Evolutionary conservation across 2,329 filamentous ascomycete species (phyloP), one percentile per base, ranked within the genome.

Genomic region (Diaporthe citrichinensis): DNA sequence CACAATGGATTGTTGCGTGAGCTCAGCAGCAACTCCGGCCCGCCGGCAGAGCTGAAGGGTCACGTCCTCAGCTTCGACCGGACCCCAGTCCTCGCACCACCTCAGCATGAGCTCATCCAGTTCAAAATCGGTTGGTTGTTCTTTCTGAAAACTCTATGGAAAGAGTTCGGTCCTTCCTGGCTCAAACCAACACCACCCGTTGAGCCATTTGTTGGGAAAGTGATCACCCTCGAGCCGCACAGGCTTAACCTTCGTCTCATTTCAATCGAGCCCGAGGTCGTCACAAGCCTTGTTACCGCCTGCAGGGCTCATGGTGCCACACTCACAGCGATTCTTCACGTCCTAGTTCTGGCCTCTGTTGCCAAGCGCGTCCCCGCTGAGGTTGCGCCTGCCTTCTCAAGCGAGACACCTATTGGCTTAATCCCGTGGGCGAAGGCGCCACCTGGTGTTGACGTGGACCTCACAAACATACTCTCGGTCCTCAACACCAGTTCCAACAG

Each of bases 271-370:
- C 59, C 82, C 7, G 72, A 73, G 1, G 78, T 78, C 6, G 79
- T 86, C 0, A 36, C 77, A 1, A 75, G 65, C 1, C 78, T 90
- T 1, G 78, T 90, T 9, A 72, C 79, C 0, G 83, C 81, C 1
- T 87, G 87, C 74, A 83, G 88, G 23, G 78, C 79, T 17, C 84
- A 87, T 61, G 79, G 80, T 3, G 82, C 85, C 20, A 89, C 88
- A 3, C 78, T 91, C 9, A 91, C 89, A 0, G 84, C 84, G 0
- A 82, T 91, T 10, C 69, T 91, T 0, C 86, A 90, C 46, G 85
- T 84, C 3, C 81, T 91, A 0, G 78, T 85, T 6, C 80, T 88
- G 7, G 80, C 81, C 10, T 86, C 87, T 2, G 79, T 90, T 7
- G 80, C 86, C 6, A 79, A 77, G 0, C 84, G 81, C 4, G 78